phyloP scores from a whole-genome alignment of 768 basidiomycete species.

The Ephemerocybe angulata region DNA sequence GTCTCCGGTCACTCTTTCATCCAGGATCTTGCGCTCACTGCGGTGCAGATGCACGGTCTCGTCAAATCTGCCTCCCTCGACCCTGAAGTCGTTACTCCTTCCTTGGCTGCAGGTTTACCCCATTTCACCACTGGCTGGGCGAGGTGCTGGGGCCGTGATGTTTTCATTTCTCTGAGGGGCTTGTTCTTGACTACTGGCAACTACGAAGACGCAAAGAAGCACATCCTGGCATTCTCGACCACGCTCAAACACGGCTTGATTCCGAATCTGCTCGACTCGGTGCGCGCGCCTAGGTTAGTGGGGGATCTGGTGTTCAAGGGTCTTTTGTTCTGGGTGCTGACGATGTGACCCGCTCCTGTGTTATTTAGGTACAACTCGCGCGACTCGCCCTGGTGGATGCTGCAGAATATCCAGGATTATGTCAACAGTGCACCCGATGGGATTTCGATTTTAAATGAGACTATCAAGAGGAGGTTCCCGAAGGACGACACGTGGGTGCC shows the following conservation, averaged over 20 bases:
- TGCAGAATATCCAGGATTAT: conserved; percentile 98
- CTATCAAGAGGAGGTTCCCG: conserved; percentile 91
- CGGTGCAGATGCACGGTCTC: conserved; percentile 86
- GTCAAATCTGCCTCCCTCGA: conserved; percentile 90
- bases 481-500: conserved; percentile 89
- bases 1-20: conserved; percentile 83
- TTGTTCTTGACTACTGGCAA: conserved; percentile 93
- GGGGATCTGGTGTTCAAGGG: too few relatives aligned
- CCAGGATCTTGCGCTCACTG: conserved; percentile 81
- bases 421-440: conserved; percentile 81
- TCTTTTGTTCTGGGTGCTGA: too few relatives aligned
- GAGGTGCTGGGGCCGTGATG: conserved; percentile 93
- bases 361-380: conserved; percentile 97
- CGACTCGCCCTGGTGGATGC: conserved; percentile 99
- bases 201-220: conserved; percentile 77
- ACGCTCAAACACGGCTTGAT: conserved; percentile 95
- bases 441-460: conserved; percentile 69
- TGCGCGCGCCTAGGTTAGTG: conserved; percentile 76
- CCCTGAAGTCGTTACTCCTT: conserved; percentile 64
- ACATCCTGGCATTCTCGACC: conserved; percentile 90
- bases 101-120: conserved; percentile 90
- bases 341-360: too few relatives aligned
- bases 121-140: conserved; percentile 95
- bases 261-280: conserved; percentile 91
- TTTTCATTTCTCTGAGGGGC: conserved; percentile 91